A percentile compares a stretch with the other conserved stretches of the same genome.
Evolutionary conservation across 2,329 filamentous ascomycete species (phyloP).

Genomic region (Dothideomycetes sp.): DNA sequence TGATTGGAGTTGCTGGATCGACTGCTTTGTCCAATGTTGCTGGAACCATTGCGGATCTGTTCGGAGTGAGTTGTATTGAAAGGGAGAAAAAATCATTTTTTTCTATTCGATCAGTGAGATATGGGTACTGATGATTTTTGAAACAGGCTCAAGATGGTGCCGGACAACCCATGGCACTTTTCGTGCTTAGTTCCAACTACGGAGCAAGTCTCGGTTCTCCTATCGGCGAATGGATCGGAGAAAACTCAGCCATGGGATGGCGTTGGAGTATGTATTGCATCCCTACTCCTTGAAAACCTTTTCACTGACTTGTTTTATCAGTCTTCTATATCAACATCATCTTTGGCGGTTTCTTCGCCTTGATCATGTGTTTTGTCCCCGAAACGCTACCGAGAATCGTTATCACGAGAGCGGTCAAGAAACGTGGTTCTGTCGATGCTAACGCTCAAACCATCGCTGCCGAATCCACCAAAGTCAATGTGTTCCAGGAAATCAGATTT

Average conservation of each 20-base stretch:
- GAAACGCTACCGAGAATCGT: conserved; percentile 31
- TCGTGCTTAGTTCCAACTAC: conserved; percentile 25
- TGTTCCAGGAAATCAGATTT: conserved; percentile 16
- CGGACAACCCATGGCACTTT: conserved; percentile 23
- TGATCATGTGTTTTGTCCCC: conserved; percentile 12
- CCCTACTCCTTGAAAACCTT: conserved; percentile 41
- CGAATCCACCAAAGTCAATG: conserved; percentile 26
- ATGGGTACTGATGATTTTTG: too few relatives aligned
- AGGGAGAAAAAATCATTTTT: too few relatives aligned
- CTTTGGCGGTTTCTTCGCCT: conserved; percentile 6
- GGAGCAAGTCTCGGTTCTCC: conserved; percentile 24
- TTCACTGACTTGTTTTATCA: conserved; percentile 49
- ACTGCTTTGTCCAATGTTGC: conserved; percentile 14
- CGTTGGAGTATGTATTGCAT: conserved; percentile 32
- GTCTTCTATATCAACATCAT: conserved; percentile 12
- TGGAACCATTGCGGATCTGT: conserved; percentile 14
- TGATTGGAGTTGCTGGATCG: conserved; percentile 14
- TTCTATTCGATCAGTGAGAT: too few relatives aligned
- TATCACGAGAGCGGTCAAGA: conserved; percentile 44
- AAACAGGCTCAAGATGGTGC: conserved; percentile 19
- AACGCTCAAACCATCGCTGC: conserved; percentile 33
- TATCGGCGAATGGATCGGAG: conserved; percentile 24
- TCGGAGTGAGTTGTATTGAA: conserved; percentile 6
- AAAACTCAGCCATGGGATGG: conserved; percentile 33
- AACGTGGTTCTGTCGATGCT: conserved; percentile 48